Evolutionary conservation across 495 filamentous ascomycete genomes (phyloP).

Genomic region (Sporormia fimetaria): DNA sequence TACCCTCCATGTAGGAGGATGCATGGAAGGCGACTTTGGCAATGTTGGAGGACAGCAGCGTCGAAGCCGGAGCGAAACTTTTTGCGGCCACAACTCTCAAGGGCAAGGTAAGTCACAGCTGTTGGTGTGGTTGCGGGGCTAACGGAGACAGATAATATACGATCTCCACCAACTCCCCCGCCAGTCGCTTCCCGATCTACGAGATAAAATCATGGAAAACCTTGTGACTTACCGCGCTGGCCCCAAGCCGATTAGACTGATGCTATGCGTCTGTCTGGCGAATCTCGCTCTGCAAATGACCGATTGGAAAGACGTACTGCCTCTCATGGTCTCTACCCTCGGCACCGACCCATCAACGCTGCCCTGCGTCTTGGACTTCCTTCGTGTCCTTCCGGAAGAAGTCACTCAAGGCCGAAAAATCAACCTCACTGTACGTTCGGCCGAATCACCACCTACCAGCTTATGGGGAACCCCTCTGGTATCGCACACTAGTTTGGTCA

Average conservation of each 20-base stretch:
- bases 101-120: slow-evolving; percentile 64
- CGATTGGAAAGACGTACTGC: slow-evolving; percentile 88
- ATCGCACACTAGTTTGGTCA: slow-evolving; percentile 30
- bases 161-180: slow-evolving; percentile 77
- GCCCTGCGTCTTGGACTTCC: slow-evolving; percentile 84
- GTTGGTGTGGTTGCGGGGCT: slow-evolving; percentile 14
- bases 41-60: slow-evolving; percentile 63
- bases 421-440: slow-evolving; percentile 86
- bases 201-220: slow-evolving; percentile 69
- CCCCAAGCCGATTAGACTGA: slow-evolving; percentile 82
- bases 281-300: slow-evolving; percentile 93
- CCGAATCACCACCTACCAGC: slow-evolving; percentile 41
- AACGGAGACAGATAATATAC: slow-evolving; percentile 56
- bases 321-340: slow-evolving; percentile 63
- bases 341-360: slow-evolving; percentile 64
- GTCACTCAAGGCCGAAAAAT: slow-evolving; percentile 98
- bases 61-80: slow-evolving; percentile 71
- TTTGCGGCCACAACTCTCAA: slow-evolving; percentile 96
- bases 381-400: slow-evolving; percentile 94
- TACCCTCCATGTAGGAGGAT: slow-evolving; percentile 47
- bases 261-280: slow-evolving; percentile 88
- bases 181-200: slow-evolving; percentile 58
- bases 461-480: slow-evolving; percentile 36
- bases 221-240: slow-evolving; percentile 69
- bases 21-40: slow-evolving; percentile 83